A percentile compares a stretch with the other conserved stretches of the same genome.
These are phyloP conservation scores for Myriangium duriaei DNA, from an alignment of 2,329 filamentous ascomycete genomes.

Conservation along the genomic window DNA sequence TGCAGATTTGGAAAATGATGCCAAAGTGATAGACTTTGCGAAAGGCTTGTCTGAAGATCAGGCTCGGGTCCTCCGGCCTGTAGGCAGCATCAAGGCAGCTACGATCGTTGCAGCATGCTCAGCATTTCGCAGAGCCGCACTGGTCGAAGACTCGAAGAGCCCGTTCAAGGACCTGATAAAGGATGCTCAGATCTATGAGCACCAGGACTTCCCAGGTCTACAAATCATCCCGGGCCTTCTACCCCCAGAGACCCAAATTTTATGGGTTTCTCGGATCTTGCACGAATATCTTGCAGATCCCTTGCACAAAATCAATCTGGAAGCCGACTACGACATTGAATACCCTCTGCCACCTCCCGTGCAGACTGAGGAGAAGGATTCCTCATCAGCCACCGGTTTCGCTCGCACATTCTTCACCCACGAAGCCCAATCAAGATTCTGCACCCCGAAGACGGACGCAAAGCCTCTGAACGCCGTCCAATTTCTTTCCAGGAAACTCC, in stretches of 20 bases:
- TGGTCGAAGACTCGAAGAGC: slow-evolving; percentile 4
- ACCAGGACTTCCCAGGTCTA: slow-evolving; percentile 23
- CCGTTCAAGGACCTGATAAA: slow-evolving; percentile 4
- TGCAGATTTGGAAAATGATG: slow-evolving; percentile 11
- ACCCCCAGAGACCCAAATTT: slow-evolving; percentile 10
- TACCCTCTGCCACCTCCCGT: slow-evolving; percentile 4
- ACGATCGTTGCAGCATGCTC: slow-evolving; percentile 9
- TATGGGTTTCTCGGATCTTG: slow-evolving; percentile 11
- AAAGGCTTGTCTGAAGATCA: slow-evolving; percentile 11
- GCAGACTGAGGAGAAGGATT: slow-evolving; percentile 3
- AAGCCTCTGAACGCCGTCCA: slow-evolving; percentile 11
- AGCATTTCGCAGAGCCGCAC: slow-evolving; percentile 10
- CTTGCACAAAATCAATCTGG: slow-evolving; percentile 12
- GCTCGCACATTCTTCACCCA: slow-evolving; percentile 23
- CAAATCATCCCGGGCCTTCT: slow-evolving; percentile 10
- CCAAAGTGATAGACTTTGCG: slow-evolving; percentile 9
- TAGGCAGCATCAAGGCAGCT: slow-evolving; percentile 5
- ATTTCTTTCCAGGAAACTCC: slow-evolving; percentile 12
- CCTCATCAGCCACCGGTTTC: slow-evolving; percentile 10
- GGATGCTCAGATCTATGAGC: slow-evolving; percentile 24
- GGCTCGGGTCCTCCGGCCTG: slow-evolving; percentile 5
- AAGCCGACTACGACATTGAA: slow-evolving; percentile 10
- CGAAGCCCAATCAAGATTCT: slow-evolving; percentile 16
- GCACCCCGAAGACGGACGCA: slow-evolving; percentile 1
- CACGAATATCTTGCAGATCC: slow-evolving; percentile 12